Base-by-base conservation (phyloP, 139 green algal species). In the Micractinium sp. region DNA sequence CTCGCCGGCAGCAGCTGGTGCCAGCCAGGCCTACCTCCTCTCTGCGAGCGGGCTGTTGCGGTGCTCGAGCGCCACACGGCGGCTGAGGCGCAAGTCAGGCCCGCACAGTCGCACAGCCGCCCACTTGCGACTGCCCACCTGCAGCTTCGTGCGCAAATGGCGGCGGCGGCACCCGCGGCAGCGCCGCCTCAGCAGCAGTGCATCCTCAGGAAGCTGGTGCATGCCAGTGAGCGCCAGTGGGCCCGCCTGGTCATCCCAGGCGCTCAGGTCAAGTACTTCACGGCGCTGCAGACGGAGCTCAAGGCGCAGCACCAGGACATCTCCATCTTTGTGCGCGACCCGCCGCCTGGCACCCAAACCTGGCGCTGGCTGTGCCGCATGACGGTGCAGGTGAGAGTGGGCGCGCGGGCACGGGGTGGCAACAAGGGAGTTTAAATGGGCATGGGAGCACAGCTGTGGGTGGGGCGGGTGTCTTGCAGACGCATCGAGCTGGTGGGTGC, bases 361-460 rank as follows among this genome's bases (percentile, higher is more conserved):
- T 85, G 79, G 79, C 79, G 79, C 47, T 69, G 41, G 47, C 16
- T 25, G 29, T 69, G 31, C 41, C 79, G 79, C 41, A 85, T 85
- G 79, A 60, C 47, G 29, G 79, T 85, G 29, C 79, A 82, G 76
- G 76, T 82, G 76, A 29, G 36, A 29, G 23, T 73, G 47, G 47
- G 47, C 47, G 47, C 47, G 47, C 47, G 5, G 63, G 63, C 63
- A 71, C 7, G 63, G 14, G 3, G 29, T 36, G 71, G 71, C 31
- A 16, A 14, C 38, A 19, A 14, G 29, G 27, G 71, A 38, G 12
- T 14, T 7, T 73, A n/a, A 12, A 4, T 56, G 47, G 47, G 47
- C 47, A 56, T 56, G 47, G 47, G 7, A 9, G 47, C 7, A 9
- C 47, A 56, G 47, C 47, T 56, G 47, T 5, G 47, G 9, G 47